Evolutionary conservation across 1,139 yeast genomes (phyloP).

Genomic region (Taphrina communis): DNA sequence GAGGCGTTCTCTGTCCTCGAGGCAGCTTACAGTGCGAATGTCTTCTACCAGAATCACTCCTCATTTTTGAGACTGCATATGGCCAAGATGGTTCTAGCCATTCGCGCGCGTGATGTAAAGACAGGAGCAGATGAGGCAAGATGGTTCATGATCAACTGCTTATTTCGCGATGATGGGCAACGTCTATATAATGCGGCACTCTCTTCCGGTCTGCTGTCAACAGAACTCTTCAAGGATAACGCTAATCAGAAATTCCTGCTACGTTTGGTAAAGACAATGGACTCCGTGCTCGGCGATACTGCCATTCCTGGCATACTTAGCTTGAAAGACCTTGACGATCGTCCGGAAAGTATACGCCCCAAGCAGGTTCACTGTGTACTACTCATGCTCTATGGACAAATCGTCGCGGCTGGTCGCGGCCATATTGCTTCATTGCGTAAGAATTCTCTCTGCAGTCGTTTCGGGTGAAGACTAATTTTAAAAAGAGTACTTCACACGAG

Average conservation of each 20-base stretch:
- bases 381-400: constrained; percentile 75
- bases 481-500: constrained; percentile 61
- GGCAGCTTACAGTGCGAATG: constrained; percentile 75
- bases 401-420: constrained; percentile 81
- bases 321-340: constrained; percentile 52
- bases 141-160: constrained; percentile 67
- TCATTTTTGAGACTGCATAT: constrained; percentile 65
- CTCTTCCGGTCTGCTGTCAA: constrained; percentile 65
- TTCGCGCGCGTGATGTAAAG: constrained; percentile 61
- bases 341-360: constrained; percentile 50
- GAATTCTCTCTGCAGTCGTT: constrained; percentile 39
- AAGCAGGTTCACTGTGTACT: constrained; percentile 62
- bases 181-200: constrained; percentile 72
- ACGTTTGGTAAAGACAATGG: constrained; percentile 88
- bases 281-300: constrained; percentile 63
- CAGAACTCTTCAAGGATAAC: constrained; percentile 70
- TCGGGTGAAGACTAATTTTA: constrained; percentile 56
- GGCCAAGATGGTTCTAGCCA: constrained; percentile 61
- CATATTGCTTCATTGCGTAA: constrained; percentile 65
- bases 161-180: constrained; percentile 73
- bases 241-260: constrained; percentile 88
- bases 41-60: constrained; percentile 67
- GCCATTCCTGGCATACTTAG: constrained; percentile 80
- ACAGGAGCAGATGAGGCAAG: constrained; percentile 65
- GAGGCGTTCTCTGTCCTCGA: constrained; percentile 75